Evolutionary conservation across 169 alveolate genomes (phyloP), one percentile per base, ranked within the genome.

Genomic region (Eimeria sp.): DNA sequence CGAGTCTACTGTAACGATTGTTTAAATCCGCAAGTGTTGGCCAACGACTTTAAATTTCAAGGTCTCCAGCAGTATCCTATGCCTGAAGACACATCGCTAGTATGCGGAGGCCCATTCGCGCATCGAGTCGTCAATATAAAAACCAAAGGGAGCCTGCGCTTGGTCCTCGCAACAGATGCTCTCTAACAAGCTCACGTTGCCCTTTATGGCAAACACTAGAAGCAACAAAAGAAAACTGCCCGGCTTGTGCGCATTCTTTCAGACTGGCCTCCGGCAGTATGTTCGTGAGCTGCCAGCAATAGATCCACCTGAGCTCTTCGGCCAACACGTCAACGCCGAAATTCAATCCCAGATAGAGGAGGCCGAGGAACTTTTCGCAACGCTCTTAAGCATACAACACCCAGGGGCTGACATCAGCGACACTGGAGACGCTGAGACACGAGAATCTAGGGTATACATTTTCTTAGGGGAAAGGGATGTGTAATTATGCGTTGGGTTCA

Each of bases 281-380:
- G 96, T 63, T 30, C 91, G 92, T 49, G 96, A 95, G 63, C 92
- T 95, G 63, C 87, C 96, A n/a, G 96, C 97, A 34, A 97, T 97
- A 82, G 99, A 98, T 92, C 97, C 96, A 34, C 99, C 99, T 45
- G 98, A 97, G 90, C 99, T 99, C 22, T 99, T 98, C 94, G 99
- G 99, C 16, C 98, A 98, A 95, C 99, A 99, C 96, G 98, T 98
- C 45, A 99, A 99, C 96, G 99, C 99, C 5, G 99, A 99, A 96
- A 98, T 99, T 47, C 97, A 99, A 20, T 98, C 99, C 0, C 97
- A 98, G 86, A 96, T 98, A 47, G 97, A 96, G 13, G 99, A 99
- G 92, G 98, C 99, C 20, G 97, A 98, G 65, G 98, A 97, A 61
- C 98, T 99, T 25, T 96, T 99, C 27, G 97, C 97, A 34, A 98